phyloP scores from a whole-genome alignment of 1,139 yeast genomes.

The Hyphopichia fennica region DNA sequence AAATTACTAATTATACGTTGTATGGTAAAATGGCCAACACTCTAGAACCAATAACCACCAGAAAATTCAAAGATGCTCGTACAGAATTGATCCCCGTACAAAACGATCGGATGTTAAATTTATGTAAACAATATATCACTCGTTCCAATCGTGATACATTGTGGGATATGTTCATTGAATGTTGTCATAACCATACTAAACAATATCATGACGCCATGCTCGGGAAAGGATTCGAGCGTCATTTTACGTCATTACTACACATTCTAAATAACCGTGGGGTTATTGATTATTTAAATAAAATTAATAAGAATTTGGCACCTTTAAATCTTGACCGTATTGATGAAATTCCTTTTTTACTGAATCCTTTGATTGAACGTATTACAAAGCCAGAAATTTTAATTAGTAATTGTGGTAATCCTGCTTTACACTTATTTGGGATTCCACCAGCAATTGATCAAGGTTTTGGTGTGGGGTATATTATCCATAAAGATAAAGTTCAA shows the following conservation, averaged over 20 bases:
- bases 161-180: constrained; percentile 51
- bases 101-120: constrained; percentile 48
- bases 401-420: constrained; percentile 76
- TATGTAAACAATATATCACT: constrained; percentile 63
- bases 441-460: constrained; percentile 78
- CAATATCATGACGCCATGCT: constrained; percentile 52
- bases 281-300: constrained; percentile 39
- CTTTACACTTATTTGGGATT: constrained; percentile 69
- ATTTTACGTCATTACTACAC: constrained; percentile 62
- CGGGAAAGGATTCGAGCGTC: constrained; percentile 73
- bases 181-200: constrained; percentile 52
- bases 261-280: constrained; percentile 32
- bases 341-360: constrained; percentile 58
- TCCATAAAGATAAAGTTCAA: constrained; percentile 58
- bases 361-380: constrained; percentile 47
- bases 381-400: constrained; percentile 44
- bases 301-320: constrained; percentile 35
- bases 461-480: constrained; percentile 74
- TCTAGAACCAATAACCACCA: constrained; percentile 72
- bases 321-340: constrained; percentile 14
- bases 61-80: constrained; percentile 65
- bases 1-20: constrained; percentile 68
- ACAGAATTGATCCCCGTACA: constrained; percentile 70
- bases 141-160: constrained; percentile 46
- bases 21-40: constrained; percentile 70